Percentiles rank a stretch among this genome's conserved stretches.
phyloP scores from a whole-genome alignment of 1,284 basidiomycete genomes.

The Sanghuangporus sanghuang region DNA sequence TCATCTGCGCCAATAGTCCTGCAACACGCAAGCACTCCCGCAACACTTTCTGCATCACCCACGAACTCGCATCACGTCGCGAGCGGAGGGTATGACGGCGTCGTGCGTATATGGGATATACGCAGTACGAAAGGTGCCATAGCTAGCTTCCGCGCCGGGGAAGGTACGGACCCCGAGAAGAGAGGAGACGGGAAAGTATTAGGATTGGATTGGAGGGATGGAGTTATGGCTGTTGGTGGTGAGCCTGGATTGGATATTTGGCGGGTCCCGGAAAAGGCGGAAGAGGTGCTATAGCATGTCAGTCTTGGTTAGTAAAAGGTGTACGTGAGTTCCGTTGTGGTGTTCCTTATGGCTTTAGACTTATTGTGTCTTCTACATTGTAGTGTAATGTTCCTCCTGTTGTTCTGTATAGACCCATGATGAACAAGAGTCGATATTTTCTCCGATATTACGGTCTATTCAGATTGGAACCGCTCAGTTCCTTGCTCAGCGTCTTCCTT shows the following conservation, averaged over 20 bases:
- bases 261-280: constrained; percentile 39
- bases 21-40: constrained; percentile 69
- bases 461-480: background rate
- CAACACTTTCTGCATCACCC: constrained; percentile 56
- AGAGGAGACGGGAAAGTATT: constrained; percentile 54
- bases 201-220: constrained; percentile 71
- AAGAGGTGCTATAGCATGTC: background rate
- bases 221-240: constrained; percentile 72
- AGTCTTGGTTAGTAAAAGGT: background rate
- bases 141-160: constrained; percentile 62
- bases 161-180: constrained; percentile 29
- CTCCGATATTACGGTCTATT: background rate
- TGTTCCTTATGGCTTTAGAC: background rate
- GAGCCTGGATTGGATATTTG: constrained; percentile 83
- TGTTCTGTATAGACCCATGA: no score
- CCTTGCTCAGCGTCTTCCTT: background rate
- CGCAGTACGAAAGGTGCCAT: constrained; percentile 61
- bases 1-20: constrained; percentile 46
- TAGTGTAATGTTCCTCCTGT: background rate
- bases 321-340: background rate
- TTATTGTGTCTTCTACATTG: background rate
- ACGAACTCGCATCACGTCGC: constrained; percentile 61
- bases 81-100: constrained; percentile 80
- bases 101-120: constrained; percentile 84
- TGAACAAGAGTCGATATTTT: no score